Evolutionary conservation across 495 filamentous ascomycete genomes (phyloP).

Genomic region (Lasiosphaeria hispida): DNA sequence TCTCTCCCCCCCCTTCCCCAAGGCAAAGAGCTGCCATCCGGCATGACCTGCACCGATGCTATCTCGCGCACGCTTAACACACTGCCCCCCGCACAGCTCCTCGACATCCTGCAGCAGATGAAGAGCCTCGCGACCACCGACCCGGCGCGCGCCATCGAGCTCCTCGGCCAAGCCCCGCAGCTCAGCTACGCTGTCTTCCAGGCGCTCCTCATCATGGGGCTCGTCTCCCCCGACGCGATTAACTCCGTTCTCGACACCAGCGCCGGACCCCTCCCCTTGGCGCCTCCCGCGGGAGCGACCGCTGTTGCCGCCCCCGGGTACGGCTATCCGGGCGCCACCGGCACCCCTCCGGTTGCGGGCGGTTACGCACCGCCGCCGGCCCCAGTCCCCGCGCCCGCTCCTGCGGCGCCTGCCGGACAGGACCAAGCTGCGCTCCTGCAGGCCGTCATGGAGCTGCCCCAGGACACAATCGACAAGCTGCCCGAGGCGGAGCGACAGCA

Average conservation of each 20-base stretch:
- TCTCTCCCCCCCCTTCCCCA: conserved; percentile 76
- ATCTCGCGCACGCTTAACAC: conserved; percentile 86
- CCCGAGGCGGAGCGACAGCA: conserved; percentile 71
- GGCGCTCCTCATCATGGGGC: conserved; percentile 84
- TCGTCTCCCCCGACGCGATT: conserved; percentile 67
- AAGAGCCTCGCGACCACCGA: conserved; percentile 79
- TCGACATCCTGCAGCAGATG: conserved; percentile 94
- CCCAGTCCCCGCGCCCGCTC: conserved; percentile 32
- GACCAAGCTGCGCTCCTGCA: conserved; percentile 67
- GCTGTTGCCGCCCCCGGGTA: conserved; percentile 14
- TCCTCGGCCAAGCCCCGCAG: conserved; percentile 86
- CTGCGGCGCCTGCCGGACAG: conserved; percentile 42
- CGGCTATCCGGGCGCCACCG: conserved; percentile 58
- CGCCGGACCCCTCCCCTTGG: conserved; percentile 11
- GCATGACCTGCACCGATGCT: conserved; percentile 79
- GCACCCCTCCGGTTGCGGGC: conserved; percentile 50
- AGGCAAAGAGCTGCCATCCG: conserved; percentile 76
- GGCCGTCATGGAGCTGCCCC: conserved; percentile 72
- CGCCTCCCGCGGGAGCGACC: conserved; percentile 27
- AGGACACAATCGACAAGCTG: conserved; percentile 70
- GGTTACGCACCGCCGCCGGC: conserved; percentile 41
- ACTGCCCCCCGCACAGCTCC: conserved; percentile 81
- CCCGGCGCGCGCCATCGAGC: conserved; percentile 78
- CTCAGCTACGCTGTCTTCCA: conserved; percentile 96
- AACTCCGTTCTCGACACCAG: conserved; percentile 47